phyloP scores from a whole-genome alignment of 108 stramenopile genomes.

The Skeletonema potamos region DNA sequence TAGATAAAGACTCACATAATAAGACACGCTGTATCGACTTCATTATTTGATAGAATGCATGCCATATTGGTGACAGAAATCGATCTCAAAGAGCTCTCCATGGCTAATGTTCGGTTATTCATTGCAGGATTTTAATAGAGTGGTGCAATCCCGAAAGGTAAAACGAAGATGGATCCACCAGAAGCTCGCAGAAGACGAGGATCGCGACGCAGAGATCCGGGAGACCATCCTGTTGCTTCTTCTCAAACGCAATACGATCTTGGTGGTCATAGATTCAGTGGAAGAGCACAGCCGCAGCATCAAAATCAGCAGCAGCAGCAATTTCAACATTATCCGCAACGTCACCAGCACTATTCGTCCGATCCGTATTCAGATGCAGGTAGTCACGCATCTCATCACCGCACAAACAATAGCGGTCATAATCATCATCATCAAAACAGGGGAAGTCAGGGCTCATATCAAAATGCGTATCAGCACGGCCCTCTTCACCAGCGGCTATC shows the following conservation, averaged over 20 bases:
- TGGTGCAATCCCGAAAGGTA: background rate
- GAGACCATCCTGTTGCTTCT: background rate
- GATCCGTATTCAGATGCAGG: slow-evolving; percentile 15
- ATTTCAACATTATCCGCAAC: background rate
- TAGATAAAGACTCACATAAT: too few species aligned
- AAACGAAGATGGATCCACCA: background rate
- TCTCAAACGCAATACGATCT: background rate
- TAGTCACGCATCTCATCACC: slow-evolving; percentile 15
- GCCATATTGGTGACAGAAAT: too few species aligned
- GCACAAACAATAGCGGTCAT: background rate
- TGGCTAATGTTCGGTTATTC: background rate
- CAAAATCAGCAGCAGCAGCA: background rate
- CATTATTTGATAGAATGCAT: too few species aligned
- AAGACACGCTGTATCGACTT: too few species aligned
- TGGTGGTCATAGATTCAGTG: background rate
- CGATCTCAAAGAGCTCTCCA: too few species aligned
- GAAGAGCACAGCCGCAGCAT: background rate
- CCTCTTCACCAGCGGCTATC: background rate
- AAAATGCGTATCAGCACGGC: background rate
- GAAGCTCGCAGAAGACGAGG: background rate
- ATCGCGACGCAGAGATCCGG: background rate
- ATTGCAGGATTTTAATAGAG: background rate
- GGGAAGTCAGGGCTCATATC: background rate
- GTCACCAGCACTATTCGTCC: background rate
- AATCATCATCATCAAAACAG: slow-evolving; percentile 2